Conservation (phyloP, 31 red algal species). For the Bonnemaisonia californica region DNA sequence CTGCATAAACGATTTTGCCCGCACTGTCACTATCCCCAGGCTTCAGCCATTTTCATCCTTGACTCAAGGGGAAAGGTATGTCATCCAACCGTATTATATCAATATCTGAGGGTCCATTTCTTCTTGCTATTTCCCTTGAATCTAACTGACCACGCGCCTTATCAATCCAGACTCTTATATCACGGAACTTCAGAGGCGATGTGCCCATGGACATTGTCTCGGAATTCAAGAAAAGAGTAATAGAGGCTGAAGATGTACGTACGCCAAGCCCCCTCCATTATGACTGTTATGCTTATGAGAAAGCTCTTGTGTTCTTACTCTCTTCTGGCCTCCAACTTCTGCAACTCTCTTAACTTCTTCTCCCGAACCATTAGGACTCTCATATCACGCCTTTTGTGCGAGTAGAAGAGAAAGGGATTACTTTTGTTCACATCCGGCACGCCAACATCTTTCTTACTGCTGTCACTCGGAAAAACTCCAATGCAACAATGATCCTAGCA, state of each 20-base stretch:
- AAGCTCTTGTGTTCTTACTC: slow-evolving; percentile 1
- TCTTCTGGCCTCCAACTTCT: no score
- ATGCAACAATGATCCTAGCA: slow-evolving; percentile 83
- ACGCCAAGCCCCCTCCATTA: no score
- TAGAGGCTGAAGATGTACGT: slow-evolving; percentile 85
- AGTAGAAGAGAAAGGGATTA: slow-evolving; percentile 63
- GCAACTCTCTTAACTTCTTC: no score
- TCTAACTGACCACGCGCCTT: no score
- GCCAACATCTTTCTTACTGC: slow-evolving; percentile 90
- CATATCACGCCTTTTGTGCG: slow-evolving; percentile 76
- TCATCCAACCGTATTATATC: not conserved
- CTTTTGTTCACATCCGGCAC: slow-evolving; percentile 84
- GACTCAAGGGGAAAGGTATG: slow-evolving; percentile 85
- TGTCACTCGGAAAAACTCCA: slow-evolving; percentile 77
- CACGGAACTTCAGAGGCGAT: slow-evolving; percentile 88
- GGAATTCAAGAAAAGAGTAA: slow-evolving; percentile 68
- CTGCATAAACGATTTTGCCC: no score
- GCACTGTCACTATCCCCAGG: slow-evolving; percentile 15
- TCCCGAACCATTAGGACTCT: no score
- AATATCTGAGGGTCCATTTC: no score
- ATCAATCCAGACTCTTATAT: slow-evolving; percentile 67
- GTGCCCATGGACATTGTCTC: slow-evolving; percentile 78
- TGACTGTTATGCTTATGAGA: not conserved
- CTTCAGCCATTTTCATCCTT: slow-evolving; percentile 87
- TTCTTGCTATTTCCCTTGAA: no score